These are phyloP conservation scores for Skeletonema menzelii DNA, from an alignment of 108 stramenopile species.

Conservation along the genomic window DNA sequence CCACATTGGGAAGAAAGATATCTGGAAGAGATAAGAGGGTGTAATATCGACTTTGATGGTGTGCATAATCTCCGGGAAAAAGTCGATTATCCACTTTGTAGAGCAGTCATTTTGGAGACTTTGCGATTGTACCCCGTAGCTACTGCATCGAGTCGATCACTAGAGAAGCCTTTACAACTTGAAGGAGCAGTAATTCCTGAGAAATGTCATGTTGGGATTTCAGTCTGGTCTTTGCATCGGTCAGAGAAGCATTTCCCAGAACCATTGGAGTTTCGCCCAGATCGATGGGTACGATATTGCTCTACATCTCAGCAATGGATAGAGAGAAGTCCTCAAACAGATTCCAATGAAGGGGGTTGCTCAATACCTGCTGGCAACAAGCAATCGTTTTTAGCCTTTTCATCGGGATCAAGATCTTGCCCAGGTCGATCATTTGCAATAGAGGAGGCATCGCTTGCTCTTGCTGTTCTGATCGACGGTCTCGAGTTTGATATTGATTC, in stretches of 20 bases:
- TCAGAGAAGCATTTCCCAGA: slow-evolving; percentile 16
- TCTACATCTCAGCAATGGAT: not conserved
- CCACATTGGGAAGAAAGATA: slow-evolving; percentile 18
- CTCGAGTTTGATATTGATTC: slow-evolving; percentile 13
- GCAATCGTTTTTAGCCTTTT: slow-evolving; percentile 6
- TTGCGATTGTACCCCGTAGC: slow-evolving; percentile 40
- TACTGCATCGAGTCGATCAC: slow-evolving; percentile 19
- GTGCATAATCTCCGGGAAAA: not conserved
- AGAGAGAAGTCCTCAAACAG: not conserved
- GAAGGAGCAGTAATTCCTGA: slow-evolving; percentile 12
- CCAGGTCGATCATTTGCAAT: slow-evolving; percentile 4
- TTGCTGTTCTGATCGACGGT: slow-evolving; percentile 16
- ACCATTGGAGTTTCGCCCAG: slow-evolving; percentile 43
- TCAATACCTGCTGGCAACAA: slow-evolving; percentile 24
- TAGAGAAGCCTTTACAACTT: slow-evolving; percentile 25
- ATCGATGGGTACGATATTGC: slow-evolving; percentile 34
- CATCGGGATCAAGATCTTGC: slow-evolving; percentile 3
- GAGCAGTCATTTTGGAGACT: slow-evolving; percentile 44
- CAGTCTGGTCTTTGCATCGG: slow-evolving; percentile 46
- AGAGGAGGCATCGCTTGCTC: slow-evolving; percentile 20
- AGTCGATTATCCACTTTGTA: slow-evolving; percentile 16
- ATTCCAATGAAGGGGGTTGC: not conserved
- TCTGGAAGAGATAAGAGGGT: slow-evolving; percentile 24
- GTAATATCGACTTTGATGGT: not conserved
- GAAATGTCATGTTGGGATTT: slow-evolving; percentile 19